phyloP scores from a whole-genome alignment of 1,284 basidiomycete species.

The Porogramme epimiltina region DNA sequence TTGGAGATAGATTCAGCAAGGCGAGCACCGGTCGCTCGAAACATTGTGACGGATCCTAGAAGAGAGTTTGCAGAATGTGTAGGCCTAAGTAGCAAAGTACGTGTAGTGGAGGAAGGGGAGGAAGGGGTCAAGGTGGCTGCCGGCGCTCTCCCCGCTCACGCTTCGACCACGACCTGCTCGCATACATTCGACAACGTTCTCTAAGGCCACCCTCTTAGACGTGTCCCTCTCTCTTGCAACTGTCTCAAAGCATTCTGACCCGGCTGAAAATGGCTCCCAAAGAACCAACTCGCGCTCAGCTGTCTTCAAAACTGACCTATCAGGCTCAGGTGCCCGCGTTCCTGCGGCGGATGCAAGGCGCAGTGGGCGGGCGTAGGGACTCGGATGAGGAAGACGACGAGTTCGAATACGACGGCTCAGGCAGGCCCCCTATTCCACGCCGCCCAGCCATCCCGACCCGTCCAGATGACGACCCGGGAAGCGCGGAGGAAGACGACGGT shows the following conservation, averaged over 20 bases:
- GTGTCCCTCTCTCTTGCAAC: too few species aligned
- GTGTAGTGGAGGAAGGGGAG: not conserved
- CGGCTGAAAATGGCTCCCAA: constrained; percentile 32
- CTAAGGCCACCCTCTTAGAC: too few species aligned
- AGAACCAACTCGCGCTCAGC: constrained; percentile 33
- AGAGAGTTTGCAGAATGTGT: not conserved
- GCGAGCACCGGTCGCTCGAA: constrained; percentile 53
- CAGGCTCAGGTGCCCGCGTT: constrained; percentile 30
- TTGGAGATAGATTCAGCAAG: constrained; percentile 67
- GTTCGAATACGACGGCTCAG: constrained; percentile 57
- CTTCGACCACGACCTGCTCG: not conserved
- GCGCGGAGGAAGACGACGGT: constrained; percentile 70
- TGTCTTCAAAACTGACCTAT: constrained; percentile 32
- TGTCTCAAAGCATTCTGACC: too few species aligned
- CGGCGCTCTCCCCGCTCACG: not conserved
- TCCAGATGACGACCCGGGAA: constrained; percentile 71
- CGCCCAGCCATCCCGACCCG: constrained; percentile 73
- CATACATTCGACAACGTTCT: too few species aligned
- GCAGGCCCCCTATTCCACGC: constrained; percentile 73
- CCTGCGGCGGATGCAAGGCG: constrained; percentile 26
- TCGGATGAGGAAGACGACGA: constrained; percentile 31
- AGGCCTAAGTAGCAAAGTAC: too few species aligned
- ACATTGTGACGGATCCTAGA: constrained; percentile 21
- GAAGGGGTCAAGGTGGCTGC: not conserved
- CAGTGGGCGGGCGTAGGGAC: constrained; percentile 21